Conservation (phyloP, 768 basidiomycete species). For the Tylopilus rubrobrunneus region DNA sequence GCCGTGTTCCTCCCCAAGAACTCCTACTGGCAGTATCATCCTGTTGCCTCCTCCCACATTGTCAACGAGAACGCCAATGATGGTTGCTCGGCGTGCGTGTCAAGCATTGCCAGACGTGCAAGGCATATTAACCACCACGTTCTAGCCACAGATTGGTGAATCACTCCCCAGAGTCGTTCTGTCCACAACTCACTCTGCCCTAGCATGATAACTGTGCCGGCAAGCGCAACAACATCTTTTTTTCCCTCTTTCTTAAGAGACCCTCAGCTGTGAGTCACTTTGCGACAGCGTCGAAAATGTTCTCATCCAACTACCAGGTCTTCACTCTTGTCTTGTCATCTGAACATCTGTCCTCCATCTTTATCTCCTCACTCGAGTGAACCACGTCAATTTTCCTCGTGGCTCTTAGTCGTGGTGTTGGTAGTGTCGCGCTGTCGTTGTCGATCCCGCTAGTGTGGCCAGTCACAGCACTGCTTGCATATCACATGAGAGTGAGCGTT, state of each 20-base stretch:
- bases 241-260: constrained; percentile 75
- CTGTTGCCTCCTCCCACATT: too few relatives aligned
- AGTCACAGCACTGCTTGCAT: constrained; percentile 69
- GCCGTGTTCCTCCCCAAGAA: too few relatives aligned
- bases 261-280: constrained; percentile 58
- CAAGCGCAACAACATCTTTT: constrained; percentile 86
- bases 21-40: too few relatives aligned
- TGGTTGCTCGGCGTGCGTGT: constrained; percentile 57
- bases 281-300: neutral
- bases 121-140: constrained; percentile 87
- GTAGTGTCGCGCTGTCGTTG: constrained; percentile 78
- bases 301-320: constrained; percentile 42
- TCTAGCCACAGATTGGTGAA: constrained; percentile 93
- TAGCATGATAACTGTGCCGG: constrained; percentile 98
- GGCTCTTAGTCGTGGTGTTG: constrained; percentile 51
- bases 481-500: constrained; percentile 78
- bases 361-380: constrained; percentile 55
- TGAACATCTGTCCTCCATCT: constrained; percentile 82
- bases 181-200: neutral
- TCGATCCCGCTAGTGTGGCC: constrained; percentile 78
- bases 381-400: constrained; percentile 45
- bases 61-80: too few relatives aligned
- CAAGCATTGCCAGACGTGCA: constrained; percentile 93
- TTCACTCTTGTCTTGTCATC: constrained; percentile 71
- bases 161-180: neutral